Conservation (phyloP, 805 yeast species). For the Sporopachydermia quercuum region DNA sequence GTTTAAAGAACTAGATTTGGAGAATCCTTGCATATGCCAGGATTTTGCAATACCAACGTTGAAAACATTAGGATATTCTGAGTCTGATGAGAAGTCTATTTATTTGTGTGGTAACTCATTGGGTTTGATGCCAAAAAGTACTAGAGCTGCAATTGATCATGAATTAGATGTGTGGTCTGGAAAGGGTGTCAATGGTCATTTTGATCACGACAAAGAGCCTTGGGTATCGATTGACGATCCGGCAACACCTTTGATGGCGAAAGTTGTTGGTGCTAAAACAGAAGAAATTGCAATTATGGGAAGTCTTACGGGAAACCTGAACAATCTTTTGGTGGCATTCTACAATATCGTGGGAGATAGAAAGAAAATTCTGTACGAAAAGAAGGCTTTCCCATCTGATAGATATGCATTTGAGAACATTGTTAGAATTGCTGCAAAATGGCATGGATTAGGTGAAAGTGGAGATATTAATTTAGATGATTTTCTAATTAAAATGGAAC, state of each 20-base stretch:
- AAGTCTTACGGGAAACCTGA: conserved; percentile 69
- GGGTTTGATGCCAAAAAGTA: conserved; percentile 69
- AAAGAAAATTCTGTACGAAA: conserved; percentile 67
- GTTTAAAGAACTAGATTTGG: conserved; percentile 21
- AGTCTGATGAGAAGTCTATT: conserved; percentile 18
- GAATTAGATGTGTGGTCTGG: conserved; percentile 76
- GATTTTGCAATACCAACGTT: conserved; percentile 57
- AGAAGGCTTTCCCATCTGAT: conserved; percentile 86
- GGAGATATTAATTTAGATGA: conserved; percentile 22
- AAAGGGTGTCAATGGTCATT: conserved; percentile 77
- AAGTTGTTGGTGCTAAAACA: conserved; percentile 59
- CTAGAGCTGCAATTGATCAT: conserved; percentile 37
- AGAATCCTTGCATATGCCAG: conserved; percentile 24
- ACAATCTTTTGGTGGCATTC: conserved; percentile 57
- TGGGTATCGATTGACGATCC: conserved; percentile 87
- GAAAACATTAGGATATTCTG: conserved; percentile 36
- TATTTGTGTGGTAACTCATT: conserved; percentile 91
- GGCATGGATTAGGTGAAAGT: not conserved
- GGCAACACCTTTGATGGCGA: conserved; percentile 49
- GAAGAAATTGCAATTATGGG: conserved; percentile 85
- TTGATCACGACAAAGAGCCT: conserved; percentile 50
- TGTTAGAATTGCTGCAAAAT: conserved; percentile 4
- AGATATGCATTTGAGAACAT: conserved; percentile 65
- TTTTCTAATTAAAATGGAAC: conserved; percentile 48
- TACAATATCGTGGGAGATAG: conserved; percentile 48